Conservation (phyloP, 1,284 basidiomycete genomes). For the Polyporus tsugae region DNA sequence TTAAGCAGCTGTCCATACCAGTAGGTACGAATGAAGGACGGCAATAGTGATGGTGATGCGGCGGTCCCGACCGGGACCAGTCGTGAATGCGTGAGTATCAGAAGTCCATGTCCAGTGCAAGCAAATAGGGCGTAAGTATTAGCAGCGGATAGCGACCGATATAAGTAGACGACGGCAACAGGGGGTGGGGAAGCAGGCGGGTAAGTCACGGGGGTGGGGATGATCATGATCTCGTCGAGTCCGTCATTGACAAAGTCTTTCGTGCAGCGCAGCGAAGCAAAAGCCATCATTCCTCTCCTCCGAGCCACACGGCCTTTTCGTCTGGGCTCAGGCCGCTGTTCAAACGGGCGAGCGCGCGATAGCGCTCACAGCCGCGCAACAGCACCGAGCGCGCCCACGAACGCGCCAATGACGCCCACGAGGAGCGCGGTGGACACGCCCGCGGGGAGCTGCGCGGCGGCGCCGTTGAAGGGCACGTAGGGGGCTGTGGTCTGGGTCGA, state of each 20-base stretch:
- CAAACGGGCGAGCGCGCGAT: not conserved
- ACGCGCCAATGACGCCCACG: conserved; percentile 33
- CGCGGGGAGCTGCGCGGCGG: conserved; percentile 20
- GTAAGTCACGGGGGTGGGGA: not conserved
- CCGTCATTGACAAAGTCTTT: conserved; percentile 1
- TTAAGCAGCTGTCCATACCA: too few relatives aligned
- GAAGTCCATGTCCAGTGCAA: conserved; percentile 43
- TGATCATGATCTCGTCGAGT: conserved; percentile 3
- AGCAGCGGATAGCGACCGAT: not conserved
- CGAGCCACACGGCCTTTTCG: not conserved
- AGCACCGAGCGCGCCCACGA: conserved; percentile 33
- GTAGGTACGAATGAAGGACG: conserved; percentile 1
- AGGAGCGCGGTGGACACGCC: conserved; percentile 30
- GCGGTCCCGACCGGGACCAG: not conserved
- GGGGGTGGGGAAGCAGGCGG: not conserved
- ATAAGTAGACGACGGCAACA: not conserved
- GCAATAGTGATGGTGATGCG: not conserved
- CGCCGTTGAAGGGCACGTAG: conserved; percentile 64
- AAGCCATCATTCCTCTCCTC: not conserved
- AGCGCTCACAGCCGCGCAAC: conserved; percentile 29
- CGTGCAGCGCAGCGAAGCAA: not conserved
- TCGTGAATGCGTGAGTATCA: conserved; percentile 29
- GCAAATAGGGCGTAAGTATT: not conserved
- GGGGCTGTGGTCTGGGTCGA: conserved; percentile 40
- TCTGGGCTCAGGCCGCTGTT: not conserved